A percentile compares a stretch with the other conserved stretches of the same genome.
These are phyloP conservation scores for Solanum ossicruentum DNA, from an alignment of 257 asterid genomes.

Conservation along the genomic window DNA sequence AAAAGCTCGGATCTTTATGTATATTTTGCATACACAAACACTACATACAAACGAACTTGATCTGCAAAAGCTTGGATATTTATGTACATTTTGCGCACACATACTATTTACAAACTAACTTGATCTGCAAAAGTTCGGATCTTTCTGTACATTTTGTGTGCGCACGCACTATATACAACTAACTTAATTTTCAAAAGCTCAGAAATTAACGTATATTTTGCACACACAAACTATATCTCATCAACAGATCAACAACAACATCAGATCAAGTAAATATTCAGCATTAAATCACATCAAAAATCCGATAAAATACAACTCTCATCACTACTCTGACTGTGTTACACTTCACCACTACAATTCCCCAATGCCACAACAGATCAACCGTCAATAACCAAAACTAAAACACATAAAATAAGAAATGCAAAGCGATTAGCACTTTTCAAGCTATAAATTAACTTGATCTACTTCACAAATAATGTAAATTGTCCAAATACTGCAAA, in stretches of 20 bases:
- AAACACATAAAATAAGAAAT: not conserved
- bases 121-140: not conserved
- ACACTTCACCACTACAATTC: conserved; percentile 17
- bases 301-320: not conserved
- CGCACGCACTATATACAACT: not conserved
- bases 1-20: not conserved
- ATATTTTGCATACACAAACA: not conserved
- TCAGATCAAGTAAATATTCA: not conserved
- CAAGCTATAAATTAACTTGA: not conserved
- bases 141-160: not conserved
- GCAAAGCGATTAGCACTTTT: not conserved
- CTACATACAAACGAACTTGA: not conserved
- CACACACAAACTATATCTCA: not conserved
- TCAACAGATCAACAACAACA: not conserved
- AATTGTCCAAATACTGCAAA: not conserved
- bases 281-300: not conserved
- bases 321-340: conserved; percentile 11
- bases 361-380: not conserved
- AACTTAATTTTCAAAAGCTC: not conserved
- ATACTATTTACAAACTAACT: not conserved
- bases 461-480: not conserved
- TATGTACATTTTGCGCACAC: not conserved
- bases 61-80: not conserved
- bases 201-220: not conserved
- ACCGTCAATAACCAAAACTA: not conserved